A percentile compares a stretch with the other conserved stretches of the same genome.
These are phyloP conservation scores for Leccinum fallax DNA, from an alignment of 1,284 basidiomycete genomes.

Conservation along the genomic window DNA sequence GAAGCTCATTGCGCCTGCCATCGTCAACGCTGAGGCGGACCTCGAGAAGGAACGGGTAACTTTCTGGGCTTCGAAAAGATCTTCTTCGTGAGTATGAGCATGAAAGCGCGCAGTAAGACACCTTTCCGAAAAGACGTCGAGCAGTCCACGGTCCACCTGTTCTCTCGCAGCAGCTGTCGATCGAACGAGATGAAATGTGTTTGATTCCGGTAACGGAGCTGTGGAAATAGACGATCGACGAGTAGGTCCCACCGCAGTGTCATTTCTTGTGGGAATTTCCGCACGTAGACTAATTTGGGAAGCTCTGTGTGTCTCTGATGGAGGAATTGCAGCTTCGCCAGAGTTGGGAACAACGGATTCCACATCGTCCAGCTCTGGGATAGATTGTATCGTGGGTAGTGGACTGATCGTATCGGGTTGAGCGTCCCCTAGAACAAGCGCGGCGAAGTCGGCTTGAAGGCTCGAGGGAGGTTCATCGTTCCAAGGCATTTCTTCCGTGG, in stretches of 20 bases:
- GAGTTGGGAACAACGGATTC: slow-evolving; percentile 18
- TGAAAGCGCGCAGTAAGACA: slow-evolving; percentile 63
- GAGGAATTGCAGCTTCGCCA: slow-evolving; percentile 10
- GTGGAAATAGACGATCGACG: slow-evolving; percentile 56
- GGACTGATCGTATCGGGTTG: slow-evolving; percentile 43
- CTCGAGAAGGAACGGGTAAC: slow-evolving; percentile 45
- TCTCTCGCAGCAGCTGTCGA: slow-evolving; percentile 68
- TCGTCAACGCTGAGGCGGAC: slow-evolving; percentile 52
- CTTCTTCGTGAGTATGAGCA: slow-evolving; percentile 60
- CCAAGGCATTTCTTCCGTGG: slow-evolving; percentile 48
- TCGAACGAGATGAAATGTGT: slow-evolving; percentile 68
- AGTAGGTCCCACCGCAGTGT: slow-evolving; percentile 36
- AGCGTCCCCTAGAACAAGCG: slow-evolving; percentile 37
- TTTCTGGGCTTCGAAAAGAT: slow-evolving; percentile 60
- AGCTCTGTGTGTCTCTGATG: slow-evolving; percentile 1
- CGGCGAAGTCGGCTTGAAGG: slow-evolving; percentile 46
- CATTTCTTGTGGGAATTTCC: slow-evolving; percentile 21
- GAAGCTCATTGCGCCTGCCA: slow-evolving; percentile 51
- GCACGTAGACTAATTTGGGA: slow-evolving; percentile 13
- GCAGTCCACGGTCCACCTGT: slow-evolving; percentile 65
- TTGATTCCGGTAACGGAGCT: slow-evolving; percentile 50
- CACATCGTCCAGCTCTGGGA: slow-evolving; percentile 54
- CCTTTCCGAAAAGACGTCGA: slow-evolving; percentile 68
- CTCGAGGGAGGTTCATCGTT: slow-evolving; percentile 62
- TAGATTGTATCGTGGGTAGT: slow-evolving; percentile 62